Base-by-base conservation (phyloP, 192 early-diverging fungal genomes). In the Paraglomus occultum region DNA sequence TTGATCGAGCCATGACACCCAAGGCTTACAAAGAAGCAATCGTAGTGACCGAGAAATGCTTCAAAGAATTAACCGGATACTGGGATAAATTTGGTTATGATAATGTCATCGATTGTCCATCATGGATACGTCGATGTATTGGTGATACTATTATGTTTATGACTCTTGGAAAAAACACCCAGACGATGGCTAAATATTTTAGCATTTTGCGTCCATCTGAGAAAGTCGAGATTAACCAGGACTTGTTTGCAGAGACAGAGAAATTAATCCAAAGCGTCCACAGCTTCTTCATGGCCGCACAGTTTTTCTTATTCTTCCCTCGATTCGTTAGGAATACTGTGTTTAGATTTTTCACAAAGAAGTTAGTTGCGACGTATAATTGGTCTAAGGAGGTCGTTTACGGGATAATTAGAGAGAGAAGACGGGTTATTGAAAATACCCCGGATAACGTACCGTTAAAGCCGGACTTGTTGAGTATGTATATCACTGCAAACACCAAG, bases 281-380 rank as follows among this genome's bases (percentile, higher is more conserved):
- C 50, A 22, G 9, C 3, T 55, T 40, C 44, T 18, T 55, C 9
- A 5, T 22, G 66, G 31, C 42, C 22, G 22, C 55, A 22, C 66
- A 68, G 51, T 70, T 55, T 48, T 70, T 59, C 40, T 47, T 59
- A 40, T n/a, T 40, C 47, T 51, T 49, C 1, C 46, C 67, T 23
- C 12, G 48, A 14, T 70, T 57, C 15, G 20, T 14, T 31, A 44
- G 67, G 1, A 12, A 70, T 46, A 39, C 31, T 31, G 31, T 31
- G 31, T 31, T 31, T 31, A 31, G 31, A 31, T 11, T n/a, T 40
- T 47, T 58, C 18, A 57, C 15, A 49, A 59, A 23, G 11, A 10
- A 31, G 38, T 7, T 17, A 70, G 3, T 11, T 12, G 20, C 4
- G 17, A 11, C 47, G 5, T 14, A 51, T 49, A 17, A 70, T 18